These are phyloP conservation scores for Effrenium voratum DNA, from an alignment of 73 alveolate genomes.

Conservation along the genomic window DNA sequence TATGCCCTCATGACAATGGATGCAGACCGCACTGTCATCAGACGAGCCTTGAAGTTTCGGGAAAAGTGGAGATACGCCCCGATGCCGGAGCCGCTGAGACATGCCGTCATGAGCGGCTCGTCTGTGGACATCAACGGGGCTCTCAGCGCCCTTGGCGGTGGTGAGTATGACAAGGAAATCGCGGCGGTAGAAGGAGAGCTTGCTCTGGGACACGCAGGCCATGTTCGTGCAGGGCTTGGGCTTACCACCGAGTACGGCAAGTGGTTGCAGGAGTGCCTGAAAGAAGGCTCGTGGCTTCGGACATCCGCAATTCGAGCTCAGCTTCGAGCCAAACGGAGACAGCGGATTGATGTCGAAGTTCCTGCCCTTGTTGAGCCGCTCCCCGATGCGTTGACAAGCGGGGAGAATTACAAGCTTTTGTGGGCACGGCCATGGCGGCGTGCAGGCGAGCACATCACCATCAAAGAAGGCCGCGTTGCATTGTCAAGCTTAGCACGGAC, in stretches of 20 bases:
- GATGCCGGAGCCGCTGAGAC: background rate
- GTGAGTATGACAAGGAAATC: background rate
- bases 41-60: background rate
- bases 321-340: background rate
- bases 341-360: background rate
- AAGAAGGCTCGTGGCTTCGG: background rate
- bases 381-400: background rate
- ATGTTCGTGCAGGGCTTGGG: background rate
- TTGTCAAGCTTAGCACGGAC: constrained; percentile 19
- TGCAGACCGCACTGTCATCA: background rate
- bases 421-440: constrained; percentile 40
- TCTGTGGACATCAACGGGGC: too few relatives aligned
- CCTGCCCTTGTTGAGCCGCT: constrained; percentile 46
- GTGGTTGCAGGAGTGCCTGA: background rate
- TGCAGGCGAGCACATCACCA: background rate
- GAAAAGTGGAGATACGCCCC: constrained; percentile 46
- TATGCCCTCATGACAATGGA: background rate
- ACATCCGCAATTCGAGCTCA: background rate
- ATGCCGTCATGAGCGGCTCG: too few relatives aligned
- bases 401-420: background rate
- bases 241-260: background rate
- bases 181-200: background rate
- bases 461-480: constrained; percentile 33
- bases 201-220: background rate
- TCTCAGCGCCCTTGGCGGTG: background rate